Evolutionary conservation across 257 asterid genomes (phyloP), one percentile per base, ranked within the genome.

Genomic region (Nicotiana undulata): DNA sequence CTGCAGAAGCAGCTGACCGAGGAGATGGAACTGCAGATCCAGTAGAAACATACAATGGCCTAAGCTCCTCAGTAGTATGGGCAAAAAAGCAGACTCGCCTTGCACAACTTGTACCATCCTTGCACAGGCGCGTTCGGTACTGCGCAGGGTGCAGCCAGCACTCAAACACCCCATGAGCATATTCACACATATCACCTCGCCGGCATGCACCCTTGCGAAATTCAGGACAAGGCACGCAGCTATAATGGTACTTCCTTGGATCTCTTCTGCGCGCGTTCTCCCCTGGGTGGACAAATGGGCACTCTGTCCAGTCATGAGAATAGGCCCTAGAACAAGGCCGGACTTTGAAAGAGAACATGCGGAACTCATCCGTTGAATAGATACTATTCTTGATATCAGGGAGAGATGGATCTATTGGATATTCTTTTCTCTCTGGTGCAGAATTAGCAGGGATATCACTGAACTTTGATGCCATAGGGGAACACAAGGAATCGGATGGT

Each of bases 141-240:
- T 94, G 99, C 20, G 99, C 98, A 1, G 99, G 99, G 86, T 94
- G 99, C 26, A 95, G 94, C 99, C 99, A 95, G 88, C 97, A 92
- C 85, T 95, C 99, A 63, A 95, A 95, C 82, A 95, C 99, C 31
- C 99, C 99, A 80, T 95, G 99, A 32, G 98, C 99, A 74, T 95
- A 95, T 84, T 94, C 98, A 31, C 99, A 95, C 98, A 93, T 91
- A 87, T 95, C 98, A 15, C 98, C 97, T n/a, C 99, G 88, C 85
- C 97, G 85, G 81, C 99, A 95, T 2, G 99, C 85, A 17, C 97
- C 98, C 85, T 92, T 95, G 0, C 98, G 94, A 78, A 95, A 95
- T 63, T 95, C 98, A n/a, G 97, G 97, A 77, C 99, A 95, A 18
- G 99, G 98, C 31, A 95, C 98, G 80, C 99, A 95, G 87, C 99